These are phyloP conservation scores for Zymoseptoria passerinii DNA, from an alignment of 2,329 filamentous ascomycete genomes.

Conservation along the genomic window DNA sequence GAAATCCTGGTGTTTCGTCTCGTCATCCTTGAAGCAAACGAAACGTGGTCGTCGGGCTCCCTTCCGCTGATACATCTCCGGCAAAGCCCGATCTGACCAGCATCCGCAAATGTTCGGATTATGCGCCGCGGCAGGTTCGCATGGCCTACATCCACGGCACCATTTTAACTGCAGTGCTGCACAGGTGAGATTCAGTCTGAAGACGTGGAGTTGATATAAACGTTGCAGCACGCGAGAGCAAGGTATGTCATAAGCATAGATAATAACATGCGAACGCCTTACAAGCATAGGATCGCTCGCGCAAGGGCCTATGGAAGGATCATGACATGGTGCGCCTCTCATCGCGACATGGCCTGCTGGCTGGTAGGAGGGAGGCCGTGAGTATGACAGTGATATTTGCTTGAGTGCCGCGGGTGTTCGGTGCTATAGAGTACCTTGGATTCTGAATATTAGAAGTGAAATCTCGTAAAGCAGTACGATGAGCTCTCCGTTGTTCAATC, in stretches of 20 bases:
- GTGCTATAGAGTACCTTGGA: no score
- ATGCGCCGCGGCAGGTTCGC: no score
- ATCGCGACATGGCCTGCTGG: neutral
- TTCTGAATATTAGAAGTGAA: no score
- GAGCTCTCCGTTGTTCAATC: slow-evolving; percentile 43
- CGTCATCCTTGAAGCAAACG: no score
- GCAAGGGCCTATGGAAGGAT: neutral
- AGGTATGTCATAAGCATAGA: neutral
- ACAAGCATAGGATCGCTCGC: neutral
- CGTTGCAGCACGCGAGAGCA: neutral
- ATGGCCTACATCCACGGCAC: neutral
- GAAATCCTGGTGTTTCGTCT: no score
- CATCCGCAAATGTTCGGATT: no score
- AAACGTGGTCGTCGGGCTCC: no score
- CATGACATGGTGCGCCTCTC: neutral
- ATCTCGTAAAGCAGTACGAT: no score
- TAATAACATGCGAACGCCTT: neutral
- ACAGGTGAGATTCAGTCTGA: neutral
- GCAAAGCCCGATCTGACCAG: neutral
- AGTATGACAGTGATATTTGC: no score
- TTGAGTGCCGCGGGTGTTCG: no score
- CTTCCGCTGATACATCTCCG: neutral
- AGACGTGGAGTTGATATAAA: neutral
- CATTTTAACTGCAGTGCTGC: neutral
- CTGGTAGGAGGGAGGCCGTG: no score